These are phyloP conservation scores for Triticum turgidum DNA, from an alignment of 176 grass and related monocot genomes.

Conservation along the genomic window DNA sequence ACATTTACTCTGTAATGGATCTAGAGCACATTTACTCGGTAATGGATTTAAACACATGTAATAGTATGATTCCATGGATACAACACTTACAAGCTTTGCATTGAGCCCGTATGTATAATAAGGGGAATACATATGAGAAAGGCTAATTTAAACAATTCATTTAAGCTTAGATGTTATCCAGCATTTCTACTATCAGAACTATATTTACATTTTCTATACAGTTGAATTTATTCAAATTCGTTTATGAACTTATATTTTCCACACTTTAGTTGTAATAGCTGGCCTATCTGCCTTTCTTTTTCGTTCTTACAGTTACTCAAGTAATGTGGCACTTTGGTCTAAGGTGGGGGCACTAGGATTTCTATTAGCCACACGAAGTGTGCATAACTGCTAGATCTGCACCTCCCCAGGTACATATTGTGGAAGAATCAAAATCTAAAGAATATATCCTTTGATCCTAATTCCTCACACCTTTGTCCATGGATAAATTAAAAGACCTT, in stretches of 20 bases:
- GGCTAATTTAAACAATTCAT: constrained; percentile 19
- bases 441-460: constrained; percentile 29
- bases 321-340: constrained; percentile 25
- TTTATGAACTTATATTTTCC: neutral
- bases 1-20: neutral
- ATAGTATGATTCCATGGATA: neutral
- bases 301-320: constrained; percentile 11
- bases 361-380: constrained; percentile 53
- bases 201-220: neutral
- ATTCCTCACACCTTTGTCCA: constrained; percentile 35
- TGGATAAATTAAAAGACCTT: neutral
- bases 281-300: neutral
- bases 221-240: neutral
- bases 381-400: constrained; percentile 48
- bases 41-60: constrained; percentile 3
- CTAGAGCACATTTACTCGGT: neutral
- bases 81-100: neutral
- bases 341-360: constrained; percentile 33
- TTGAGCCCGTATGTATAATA: constrained; percentile 12
- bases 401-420: constrained; percentile 51
- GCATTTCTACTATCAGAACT: neutral
- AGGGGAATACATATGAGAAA: constrained; percentile 19
- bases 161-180: neutral
- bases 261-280: neutral
- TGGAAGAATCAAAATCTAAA: constrained; percentile 49